A percentile compares a stretch with the other conserved stretches of the same genome.
These are phyloP conservation scores for Lepidopterella palustris DNA, from an alignment of 495 filamentous ascomycete species.

Conservation along the genomic window DNA sequence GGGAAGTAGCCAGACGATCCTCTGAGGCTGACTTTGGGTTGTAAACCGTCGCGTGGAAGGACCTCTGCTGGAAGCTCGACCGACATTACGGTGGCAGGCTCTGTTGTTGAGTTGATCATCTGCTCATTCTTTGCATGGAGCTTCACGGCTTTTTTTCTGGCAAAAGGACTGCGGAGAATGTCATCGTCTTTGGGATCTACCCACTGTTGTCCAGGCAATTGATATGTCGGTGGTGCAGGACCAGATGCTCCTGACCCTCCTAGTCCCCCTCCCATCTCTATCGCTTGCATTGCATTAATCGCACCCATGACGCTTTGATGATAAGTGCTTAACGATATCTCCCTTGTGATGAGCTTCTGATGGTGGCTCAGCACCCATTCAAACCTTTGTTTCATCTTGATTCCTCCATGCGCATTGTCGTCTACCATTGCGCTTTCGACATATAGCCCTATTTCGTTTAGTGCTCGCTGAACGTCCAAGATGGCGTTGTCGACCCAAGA, in stretches of 20 bases:
- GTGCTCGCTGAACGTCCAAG: conserved; percentile 20
- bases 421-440: conserved; percentile 25
- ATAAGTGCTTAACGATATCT: conserved; percentile 22
- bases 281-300: conserved; percentile 15
- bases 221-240: not conserved
- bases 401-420: conserved; percentile 21
- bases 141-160: not conserved
- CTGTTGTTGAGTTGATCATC: not conserved
- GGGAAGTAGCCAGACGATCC: not conserved
- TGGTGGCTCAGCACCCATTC: conserved; percentile 32
- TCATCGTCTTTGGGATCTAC: not conserved
- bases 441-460: conserved; percentile 33
- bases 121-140: not conserved
- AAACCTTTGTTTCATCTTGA: conserved; percentile 22
- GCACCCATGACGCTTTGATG: conserved; percentile 30
- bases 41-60: not conserved
- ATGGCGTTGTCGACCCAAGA: conserved; percentile 26
- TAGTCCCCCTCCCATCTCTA: conserved; percentile 7
- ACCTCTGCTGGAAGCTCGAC: not conserved
- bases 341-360: conserved; percentile 24
- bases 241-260: not conserved
- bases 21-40: not conserved
- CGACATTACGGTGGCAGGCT: not conserved
- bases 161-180: not conserved
- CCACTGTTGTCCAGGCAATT: not conserved